phyloP scores from a whole-genome alignment of 139 green algal species.

The Zygnema circumcarinatum region DNA sequence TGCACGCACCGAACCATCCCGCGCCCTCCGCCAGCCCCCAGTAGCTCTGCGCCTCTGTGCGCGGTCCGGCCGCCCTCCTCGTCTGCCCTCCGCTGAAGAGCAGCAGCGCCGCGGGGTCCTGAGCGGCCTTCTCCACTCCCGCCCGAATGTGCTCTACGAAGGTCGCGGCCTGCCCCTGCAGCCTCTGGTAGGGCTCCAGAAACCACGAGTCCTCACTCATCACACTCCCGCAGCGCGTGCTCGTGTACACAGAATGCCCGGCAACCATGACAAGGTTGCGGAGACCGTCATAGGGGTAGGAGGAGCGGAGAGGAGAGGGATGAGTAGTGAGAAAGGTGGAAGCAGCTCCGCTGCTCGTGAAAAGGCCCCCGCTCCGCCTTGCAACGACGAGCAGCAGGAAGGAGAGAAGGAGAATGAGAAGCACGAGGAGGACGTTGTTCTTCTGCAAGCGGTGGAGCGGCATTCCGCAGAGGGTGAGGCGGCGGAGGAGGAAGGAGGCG shows the following conservation, averaged over 20 bases:
- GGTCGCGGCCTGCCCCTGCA: constrained; percentile 73
- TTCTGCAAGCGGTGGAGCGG: neutral
- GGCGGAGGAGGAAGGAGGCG: neutral
- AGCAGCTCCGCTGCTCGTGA: no score
- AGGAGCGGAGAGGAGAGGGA: neutral
- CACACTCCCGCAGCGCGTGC: constrained; percentile 67
- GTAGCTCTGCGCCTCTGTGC: constrained; percentile 62
- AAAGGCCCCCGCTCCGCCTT: no score
- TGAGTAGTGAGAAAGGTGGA: neutral
- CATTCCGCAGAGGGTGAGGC: neutral
- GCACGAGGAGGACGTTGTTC: neutral
- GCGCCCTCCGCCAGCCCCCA: constrained; percentile 57
- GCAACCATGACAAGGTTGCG: constrained; percentile 77
- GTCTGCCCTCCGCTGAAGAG: constrained; percentile 66
- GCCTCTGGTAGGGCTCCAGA: constrained; percentile 78
- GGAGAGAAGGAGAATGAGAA: neutral
- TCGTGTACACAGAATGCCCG: constrained; percentile 82
- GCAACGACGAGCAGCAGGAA: neutral
- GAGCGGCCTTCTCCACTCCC: constrained; percentile 75
- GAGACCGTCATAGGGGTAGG: constrained; percentile 43
- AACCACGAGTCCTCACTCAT: constrained; percentile 72
- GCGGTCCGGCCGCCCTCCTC: constrained; percentile 37
- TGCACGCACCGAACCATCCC: constrained; percentile 60
- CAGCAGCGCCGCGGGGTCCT: constrained; percentile 43
- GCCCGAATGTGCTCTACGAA: constrained; percentile 88